These are phyloP conservation scores for Trichoderma guizhouense DNA, from an alignment of 2,329 filamentous ascomycete genomes.

Conservation along the genomic window DNA sequence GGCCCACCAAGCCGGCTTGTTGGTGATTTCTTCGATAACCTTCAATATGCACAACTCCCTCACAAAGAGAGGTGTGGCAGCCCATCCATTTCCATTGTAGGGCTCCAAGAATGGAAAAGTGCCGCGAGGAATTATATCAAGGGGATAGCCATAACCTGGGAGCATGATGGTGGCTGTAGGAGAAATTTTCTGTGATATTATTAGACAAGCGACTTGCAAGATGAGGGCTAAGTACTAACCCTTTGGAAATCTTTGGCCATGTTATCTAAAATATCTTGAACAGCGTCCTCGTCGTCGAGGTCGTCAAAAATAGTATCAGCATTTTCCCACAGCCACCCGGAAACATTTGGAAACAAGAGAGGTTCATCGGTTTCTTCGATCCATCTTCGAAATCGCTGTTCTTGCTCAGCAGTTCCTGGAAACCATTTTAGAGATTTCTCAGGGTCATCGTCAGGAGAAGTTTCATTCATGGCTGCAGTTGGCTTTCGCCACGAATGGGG, in stretches of 20 bases:
- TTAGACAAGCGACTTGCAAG: background rate
- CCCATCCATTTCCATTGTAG: too few relatives aligned
- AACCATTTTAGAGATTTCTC: background rate
- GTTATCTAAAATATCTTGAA: too few relatives aligned
- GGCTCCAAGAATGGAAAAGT: too few relatives aligned
- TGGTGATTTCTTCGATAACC: background rate
- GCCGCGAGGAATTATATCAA: background rate
- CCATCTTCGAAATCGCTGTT: background rate
- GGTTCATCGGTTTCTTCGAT: background rate
- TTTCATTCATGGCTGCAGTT: background rate
- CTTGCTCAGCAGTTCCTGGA: background rate
- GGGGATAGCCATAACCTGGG: background rate
- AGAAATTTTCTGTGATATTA: background rate
- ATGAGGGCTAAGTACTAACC: background rate
- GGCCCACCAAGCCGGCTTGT: accelerated
- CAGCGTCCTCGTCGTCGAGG: too few relatives aligned
- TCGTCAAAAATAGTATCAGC: too few relatives aligned
- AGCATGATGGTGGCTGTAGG: background rate
- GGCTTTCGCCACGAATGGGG: too few relatives aligned
- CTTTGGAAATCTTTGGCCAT: background rate
- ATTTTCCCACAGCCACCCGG: accelerated
- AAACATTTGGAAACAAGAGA: background rate
- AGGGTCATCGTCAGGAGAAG: background rate
- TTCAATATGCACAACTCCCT: background rate
- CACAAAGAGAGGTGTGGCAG: too few relatives aligned